These are phyloP conservation scores for Limtongozyma cylindracea DNA, from an alignment of 805 yeast genomes.

Conservation along the genomic window DNA sequence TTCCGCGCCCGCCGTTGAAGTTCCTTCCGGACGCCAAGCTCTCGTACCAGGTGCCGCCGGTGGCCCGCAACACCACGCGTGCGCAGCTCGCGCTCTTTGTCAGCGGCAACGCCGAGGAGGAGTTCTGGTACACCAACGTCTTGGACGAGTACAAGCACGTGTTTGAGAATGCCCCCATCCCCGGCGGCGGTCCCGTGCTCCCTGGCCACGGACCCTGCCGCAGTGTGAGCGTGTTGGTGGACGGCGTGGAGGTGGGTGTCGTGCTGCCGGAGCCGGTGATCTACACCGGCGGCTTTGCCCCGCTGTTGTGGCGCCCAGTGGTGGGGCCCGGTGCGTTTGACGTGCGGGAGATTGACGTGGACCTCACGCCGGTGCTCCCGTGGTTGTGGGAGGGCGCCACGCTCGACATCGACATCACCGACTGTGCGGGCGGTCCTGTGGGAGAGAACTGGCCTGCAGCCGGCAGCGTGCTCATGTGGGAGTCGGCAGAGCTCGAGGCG, in stretches of 20 bases:
- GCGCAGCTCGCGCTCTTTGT: conserved; percentile 32
- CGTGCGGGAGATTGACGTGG: conserved; percentile 41
- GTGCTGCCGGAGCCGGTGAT: conserved; percentile 49
- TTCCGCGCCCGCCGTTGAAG: conserved; percentile 18
- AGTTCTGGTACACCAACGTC: conserved; percentile 56
- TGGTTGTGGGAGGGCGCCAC: conserved; percentile 24
- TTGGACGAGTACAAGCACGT: conserved; percentile 17
- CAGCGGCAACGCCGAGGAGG: conserved; percentile 61
- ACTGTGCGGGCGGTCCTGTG: conserved; percentile 6
- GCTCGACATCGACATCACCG: conserved; percentile 4
- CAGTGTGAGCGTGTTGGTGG: conserved; percentile 31
- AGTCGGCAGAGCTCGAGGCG: conserved; percentile 13
- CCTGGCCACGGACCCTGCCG: conserved; percentile 54
- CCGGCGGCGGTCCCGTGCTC: too few species aligned
- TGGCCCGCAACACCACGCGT: conserved; percentile 31
- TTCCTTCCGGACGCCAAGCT: conserved; percentile 17
- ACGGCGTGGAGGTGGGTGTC: conserved; percentile 31
- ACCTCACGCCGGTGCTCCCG: conserved; percentile 47
- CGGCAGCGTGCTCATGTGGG: conserved; percentile 30
- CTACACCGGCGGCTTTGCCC: conserved; percentile 64
- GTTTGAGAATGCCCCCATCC: conserved; percentile 8
- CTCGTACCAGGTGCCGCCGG: conserved; percentile 13
- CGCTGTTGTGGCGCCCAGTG: conserved; percentile 60
- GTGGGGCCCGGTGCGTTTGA: conserved; percentile 59
- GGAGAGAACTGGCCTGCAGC: conserved; percentile 36